Evolutionary conservation across 805 yeast species (phyloP), one percentile per base, ranked within the genome.

Genomic region (Monosporozyma aquatica): DNA sequence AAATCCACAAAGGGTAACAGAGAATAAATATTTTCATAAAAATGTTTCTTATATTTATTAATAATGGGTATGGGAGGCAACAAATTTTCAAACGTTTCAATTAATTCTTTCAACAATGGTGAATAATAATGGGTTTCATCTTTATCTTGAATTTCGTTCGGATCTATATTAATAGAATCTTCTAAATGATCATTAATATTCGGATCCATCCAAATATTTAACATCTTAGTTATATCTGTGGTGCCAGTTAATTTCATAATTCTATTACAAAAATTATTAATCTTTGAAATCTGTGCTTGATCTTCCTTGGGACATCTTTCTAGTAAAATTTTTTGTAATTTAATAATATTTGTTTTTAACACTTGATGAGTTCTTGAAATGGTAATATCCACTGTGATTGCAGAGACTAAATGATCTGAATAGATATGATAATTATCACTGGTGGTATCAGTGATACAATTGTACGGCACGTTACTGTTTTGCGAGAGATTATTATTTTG

Each of bases 121-220:
- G 67, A 60, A 37, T 58, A 59, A 24, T 48, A 54, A 2, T 46
- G 47, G n/a, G n/a, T n/a, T n/a, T n/a, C n/a, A n/a, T 14, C 43
- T 14, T 11, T 20, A 33, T 29, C 17, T 21, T 5, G 44, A 9
- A 30, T 18, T 24, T 36, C 27, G 18, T 24, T 23, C 15, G 25
- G 25, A 24, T 37, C 30, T 5, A 25, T 20, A 26, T 17, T 25
- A 26, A 37, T 58, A 49, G 40, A 33, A 43, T 57, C 59, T 41
- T 62, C 67, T 23, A 56, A 27, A 36, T 48, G 48, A 28, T 47
- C 48, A 18, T 48, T 37, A 14, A 40, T 46, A 8, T 21, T 23
- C 11, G 43, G 18, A 14, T 37, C 30, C 13, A 15, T 34, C 10
- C 40, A 9, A 11, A 29, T 38, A 10, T 28, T 23, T n/a, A 38